These are phyloP conservation scores for Papilionanthe hybrid DNA, from an alignment of 116 monocot genomes.

Conservation along the genomic window DNA sequence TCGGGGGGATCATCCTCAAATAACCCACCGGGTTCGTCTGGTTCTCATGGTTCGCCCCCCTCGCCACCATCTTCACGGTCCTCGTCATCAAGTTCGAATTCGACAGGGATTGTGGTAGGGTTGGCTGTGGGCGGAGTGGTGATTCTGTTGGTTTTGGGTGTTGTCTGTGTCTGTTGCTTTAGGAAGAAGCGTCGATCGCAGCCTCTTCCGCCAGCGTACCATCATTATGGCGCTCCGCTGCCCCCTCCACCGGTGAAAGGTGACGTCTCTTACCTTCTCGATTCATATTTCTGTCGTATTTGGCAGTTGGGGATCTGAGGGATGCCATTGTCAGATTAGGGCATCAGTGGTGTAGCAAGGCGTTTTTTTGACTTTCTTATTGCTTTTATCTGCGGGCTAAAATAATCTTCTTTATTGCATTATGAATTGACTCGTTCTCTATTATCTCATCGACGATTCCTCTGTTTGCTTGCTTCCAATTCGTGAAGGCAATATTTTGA, in stretches of 20 bases:
- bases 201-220: background rate
- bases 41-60: background rate
- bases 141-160: conserved; percentile 13
- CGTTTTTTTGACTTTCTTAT: background rate
- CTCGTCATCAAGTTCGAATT: conserved; percentile 15
- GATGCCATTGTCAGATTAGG: background rate
- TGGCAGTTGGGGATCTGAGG: background rate
- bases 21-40: background rate
- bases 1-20: background rate
- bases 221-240: conserved; percentile 10
- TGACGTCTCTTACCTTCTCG: background rate
- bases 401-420: no score
- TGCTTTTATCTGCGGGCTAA: no score
- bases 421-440: no score
- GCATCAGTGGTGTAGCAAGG: background rate
- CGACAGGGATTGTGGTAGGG: conserved; percentile 28
- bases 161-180: conserved; percentile 27
- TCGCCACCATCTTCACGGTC: conserved; percentile 4
- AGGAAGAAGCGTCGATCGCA: conserved; percentile 26
- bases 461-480: no score
- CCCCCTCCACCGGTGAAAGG: conserved; percentile 15
- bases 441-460: no score
- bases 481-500: no score
- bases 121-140: conserved; percentile 30
- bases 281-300: background rate